A percentile compares a stretch with the other conserved stretches of the same genome.
Evolutionary conservation across 805 yeast species (phyloP).

Genomic region (Ogataea nitratoaversa): DNA sequence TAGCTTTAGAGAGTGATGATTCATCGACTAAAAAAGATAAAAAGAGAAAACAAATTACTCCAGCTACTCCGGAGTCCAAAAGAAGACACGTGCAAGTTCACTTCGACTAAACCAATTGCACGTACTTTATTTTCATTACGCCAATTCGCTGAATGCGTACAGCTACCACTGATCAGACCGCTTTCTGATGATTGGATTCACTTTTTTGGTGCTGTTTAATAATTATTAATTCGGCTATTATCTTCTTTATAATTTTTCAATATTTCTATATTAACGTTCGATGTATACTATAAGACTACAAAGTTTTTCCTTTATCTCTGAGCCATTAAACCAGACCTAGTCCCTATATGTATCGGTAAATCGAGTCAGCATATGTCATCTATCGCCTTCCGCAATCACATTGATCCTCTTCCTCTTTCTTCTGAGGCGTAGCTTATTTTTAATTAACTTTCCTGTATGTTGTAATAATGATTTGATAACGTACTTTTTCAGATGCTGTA

Average conservation of each 20-base stretch:
- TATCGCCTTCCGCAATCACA: neutral
- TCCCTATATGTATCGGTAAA: too few relatives aligned
- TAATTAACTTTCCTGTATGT: constrained; percentile 73
- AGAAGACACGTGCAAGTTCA: constrained; percentile 32
- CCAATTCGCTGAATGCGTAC: neutral
- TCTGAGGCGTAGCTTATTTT: constrained; percentile 54
- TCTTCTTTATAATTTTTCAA: too few relatives aligned
- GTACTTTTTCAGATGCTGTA: constrained; percentile 57
- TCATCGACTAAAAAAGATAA: constrained; percentile 19
- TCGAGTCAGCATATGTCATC: neutral
- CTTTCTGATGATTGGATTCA: too few relatives aligned
- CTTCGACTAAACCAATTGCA: constrained; percentile 15
- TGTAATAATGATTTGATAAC: constrained; percentile 52
- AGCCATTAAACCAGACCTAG: too few relatives aligned
- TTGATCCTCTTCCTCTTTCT: constrained; percentile 11
- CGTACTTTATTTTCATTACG: neutral
- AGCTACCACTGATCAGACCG: too few relatives aligned
- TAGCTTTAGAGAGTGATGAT: constrained; percentile 52
- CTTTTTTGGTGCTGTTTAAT: too few relatives aligned
- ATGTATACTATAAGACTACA: too few relatives aligned
- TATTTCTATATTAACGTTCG: too few relatives aligned
- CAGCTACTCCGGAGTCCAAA: constrained; percentile 23
- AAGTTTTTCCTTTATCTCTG: too few relatives aligned
- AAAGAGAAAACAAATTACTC: constrained; percentile 23
- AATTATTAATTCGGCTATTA: too few relatives aligned